Conservation (phyloP, 2,329 filamentous ascomycete genomes). For the Xylaria sp. region DNA sequence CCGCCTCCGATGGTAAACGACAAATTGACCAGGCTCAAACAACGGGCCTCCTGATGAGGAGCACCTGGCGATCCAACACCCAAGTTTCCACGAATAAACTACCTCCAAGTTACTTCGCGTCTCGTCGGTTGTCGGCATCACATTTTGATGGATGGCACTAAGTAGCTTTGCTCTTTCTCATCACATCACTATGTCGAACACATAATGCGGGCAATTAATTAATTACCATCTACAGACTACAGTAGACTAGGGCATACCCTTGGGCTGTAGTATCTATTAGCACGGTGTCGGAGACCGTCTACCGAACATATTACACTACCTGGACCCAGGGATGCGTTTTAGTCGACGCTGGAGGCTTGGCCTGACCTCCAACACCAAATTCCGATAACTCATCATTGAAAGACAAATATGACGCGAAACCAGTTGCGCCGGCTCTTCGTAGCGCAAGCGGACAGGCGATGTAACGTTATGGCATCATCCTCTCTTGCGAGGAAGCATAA, state of each 20-base stretch:
- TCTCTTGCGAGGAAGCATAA: neutral
- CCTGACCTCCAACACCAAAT: constrained; percentile 7
- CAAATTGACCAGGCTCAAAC: constrained; percentile 9
- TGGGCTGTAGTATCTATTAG: neutral
- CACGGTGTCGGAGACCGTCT: neutral
- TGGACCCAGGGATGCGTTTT: neutral
- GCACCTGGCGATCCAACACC: neutral
- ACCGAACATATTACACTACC: neutral
- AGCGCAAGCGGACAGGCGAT: constrained; percentile 11
- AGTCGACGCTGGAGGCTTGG: neutral
- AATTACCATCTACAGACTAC: neutral
- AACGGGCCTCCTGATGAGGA: neutral
- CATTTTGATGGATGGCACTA: neutral
- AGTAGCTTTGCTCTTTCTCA: neutral
- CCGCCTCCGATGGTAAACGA: constrained; percentile 14
- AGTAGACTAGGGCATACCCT: neutral
- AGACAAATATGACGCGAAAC: neutral
- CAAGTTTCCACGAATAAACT: neutral
- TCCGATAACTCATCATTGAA: constrained; percentile 7
- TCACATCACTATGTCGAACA: neutral
- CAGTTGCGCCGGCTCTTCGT: neutral
- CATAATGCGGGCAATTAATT: neutral
- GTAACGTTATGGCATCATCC: constrained; percentile 23
- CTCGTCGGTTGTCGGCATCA: neutral
- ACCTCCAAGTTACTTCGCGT: neutral